Evolutionary conservation across 306 rosid species (phyloP).

Genomic region (Trifolium subterraneum): DNA sequence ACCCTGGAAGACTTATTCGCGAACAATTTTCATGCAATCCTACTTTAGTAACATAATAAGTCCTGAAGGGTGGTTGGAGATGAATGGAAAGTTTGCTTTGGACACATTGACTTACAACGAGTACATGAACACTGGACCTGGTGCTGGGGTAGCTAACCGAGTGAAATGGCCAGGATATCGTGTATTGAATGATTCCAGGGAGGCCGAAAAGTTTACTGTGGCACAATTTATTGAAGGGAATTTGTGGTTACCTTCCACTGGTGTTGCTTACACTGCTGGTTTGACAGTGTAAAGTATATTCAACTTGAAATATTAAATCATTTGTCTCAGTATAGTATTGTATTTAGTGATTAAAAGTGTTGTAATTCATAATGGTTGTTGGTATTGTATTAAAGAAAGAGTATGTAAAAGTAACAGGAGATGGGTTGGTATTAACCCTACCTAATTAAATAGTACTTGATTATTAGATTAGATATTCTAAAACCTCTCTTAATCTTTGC

Average conservation of each 20-base stretch:
- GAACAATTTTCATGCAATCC: constrained; percentile 71
- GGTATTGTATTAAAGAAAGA: neutral
- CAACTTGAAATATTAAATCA: constrained; percentile 20
- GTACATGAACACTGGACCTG: constrained; percentile 71
- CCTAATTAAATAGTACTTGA: neutral
- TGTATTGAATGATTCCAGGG: constrained; percentile 48
- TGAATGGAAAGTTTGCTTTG: constrained; percentile 62
- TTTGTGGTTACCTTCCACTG: constrained; percentile 81
- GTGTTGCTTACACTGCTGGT: constrained; percentile 66
- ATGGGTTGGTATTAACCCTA: neutral
- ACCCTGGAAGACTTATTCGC: constrained; percentile 82
- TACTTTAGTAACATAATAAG: constrained; percentile 53
- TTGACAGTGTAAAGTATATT: constrained; percentile 33
- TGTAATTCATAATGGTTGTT: neutral
- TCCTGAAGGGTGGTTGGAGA: constrained; percentile 87
- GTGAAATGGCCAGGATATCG: constrained; percentile 81
- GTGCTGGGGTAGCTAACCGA: constrained; percentile 52
- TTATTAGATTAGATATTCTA: neutral
- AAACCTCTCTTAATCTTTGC: neutral
- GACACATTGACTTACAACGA: constrained; percentile 72
- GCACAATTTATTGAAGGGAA: constrained; percentile 72
- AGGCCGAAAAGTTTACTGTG: constrained; percentile 61
- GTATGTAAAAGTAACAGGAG: neutral
- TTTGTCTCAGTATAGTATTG: neutral
- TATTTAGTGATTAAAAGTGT: constrained; percentile 18